A percentile compares a stretch with the other conserved stretches of the same genome.
These are phyloP conservation scores for Tricholoma terreum DNA, from an alignment of 768 basidiomycete genomes.

Conservation along the genomic window DNA sequence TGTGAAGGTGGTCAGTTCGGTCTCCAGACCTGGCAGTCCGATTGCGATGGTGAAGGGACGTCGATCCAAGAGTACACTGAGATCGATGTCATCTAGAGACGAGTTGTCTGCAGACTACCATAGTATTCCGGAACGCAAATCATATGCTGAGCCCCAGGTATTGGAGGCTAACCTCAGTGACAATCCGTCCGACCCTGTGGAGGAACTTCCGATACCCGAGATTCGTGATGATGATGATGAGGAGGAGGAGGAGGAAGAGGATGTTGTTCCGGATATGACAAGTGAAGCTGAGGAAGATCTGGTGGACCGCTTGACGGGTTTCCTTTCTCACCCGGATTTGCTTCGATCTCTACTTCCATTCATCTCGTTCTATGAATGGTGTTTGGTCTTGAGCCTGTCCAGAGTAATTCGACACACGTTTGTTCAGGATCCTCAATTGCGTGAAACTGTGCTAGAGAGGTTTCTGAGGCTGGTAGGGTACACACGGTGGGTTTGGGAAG, in stretches of 20 bases:
- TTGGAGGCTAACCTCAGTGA: not conserved
- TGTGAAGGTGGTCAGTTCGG: constrained; percentile 43
- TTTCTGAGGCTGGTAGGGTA: constrained; percentile 75
- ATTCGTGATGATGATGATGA: no score
- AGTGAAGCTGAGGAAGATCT: constrained; percentile 24
- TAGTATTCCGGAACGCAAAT: not conserved
- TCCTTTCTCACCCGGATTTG: constrained; percentile 52
- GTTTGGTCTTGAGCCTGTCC: constrained; percentile 53
- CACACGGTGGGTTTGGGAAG: constrained; percentile 57
- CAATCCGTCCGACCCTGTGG: not conserved
- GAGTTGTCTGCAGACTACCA: not conserved
- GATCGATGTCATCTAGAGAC: not conserved
- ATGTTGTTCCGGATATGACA: constrained; percentile 31
- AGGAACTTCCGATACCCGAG: not conserved
- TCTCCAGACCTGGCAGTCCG: constrained; percentile 5
- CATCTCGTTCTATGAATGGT: constrained; percentile 74
- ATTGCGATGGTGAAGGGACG: not conserved
- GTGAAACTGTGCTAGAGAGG: constrained; percentile 66
- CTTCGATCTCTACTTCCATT: constrained; percentile 54
- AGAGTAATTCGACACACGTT: constrained; percentile 49
- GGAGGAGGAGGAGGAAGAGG: constrained; percentile 26
- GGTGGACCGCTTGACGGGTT: constrained; percentile 40
- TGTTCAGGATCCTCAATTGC: constrained; percentile 45
- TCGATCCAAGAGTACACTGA: constrained; percentile 1
- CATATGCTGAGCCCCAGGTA: not conserved